Evolutionary conservation across 495 filamentous ascomycete genomes (phyloP).

Genomic region (Podospora sp.): DNA sequence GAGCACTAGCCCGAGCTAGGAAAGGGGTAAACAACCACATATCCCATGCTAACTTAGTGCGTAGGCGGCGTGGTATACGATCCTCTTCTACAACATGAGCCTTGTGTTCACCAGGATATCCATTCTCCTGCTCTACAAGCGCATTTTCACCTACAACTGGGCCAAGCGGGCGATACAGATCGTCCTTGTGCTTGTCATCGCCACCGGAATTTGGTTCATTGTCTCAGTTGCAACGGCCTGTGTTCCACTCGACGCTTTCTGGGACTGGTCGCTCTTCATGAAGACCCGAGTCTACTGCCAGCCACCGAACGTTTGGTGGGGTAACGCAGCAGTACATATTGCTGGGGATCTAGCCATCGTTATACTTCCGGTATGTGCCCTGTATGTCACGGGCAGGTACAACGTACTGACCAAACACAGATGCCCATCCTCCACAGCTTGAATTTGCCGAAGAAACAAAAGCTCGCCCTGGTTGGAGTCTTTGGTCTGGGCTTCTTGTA

Average conservation of each 20-base stretch:
- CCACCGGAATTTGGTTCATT: conserved; percentile 32
- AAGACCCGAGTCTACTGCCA: conserved; percentile 32
- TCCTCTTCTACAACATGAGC: conserved; percentile 35
- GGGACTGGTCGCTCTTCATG: conserved; percentile 34
- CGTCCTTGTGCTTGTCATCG: conserved; percentile 27
- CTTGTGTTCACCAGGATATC: conserved; percentile 35
- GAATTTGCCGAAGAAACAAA: conserved; percentile 33
- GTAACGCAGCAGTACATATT: conserved; percentile 32
- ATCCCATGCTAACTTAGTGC: background rate
- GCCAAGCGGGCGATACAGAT: conserved; percentile 29
- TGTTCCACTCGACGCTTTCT: conserved; percentile 35
- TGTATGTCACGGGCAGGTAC: background rate
- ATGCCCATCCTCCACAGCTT: conserved; percentile 32
- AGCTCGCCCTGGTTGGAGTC: conserved; percentile 33
- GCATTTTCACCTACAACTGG: conserved; percentile 38
- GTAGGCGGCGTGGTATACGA: conserved; percentile 32
- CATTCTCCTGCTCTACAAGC: conserved; percentile 35
- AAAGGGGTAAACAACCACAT: too few relatives aligned
- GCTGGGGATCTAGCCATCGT: conserved; percentile 33
- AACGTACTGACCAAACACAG: conserved; percentile 9
- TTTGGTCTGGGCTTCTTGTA: conserved; percentile 38
- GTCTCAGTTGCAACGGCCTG: conserved; percentile 33
- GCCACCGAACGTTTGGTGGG: conserved; percentile 34
- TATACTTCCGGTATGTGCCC: conserved; percentile 30
- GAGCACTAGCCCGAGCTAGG: background rate